Base-by-base conservation (phyloP, 495 filamentous ascomycete species). In the Neurospora sp. region DNA sequence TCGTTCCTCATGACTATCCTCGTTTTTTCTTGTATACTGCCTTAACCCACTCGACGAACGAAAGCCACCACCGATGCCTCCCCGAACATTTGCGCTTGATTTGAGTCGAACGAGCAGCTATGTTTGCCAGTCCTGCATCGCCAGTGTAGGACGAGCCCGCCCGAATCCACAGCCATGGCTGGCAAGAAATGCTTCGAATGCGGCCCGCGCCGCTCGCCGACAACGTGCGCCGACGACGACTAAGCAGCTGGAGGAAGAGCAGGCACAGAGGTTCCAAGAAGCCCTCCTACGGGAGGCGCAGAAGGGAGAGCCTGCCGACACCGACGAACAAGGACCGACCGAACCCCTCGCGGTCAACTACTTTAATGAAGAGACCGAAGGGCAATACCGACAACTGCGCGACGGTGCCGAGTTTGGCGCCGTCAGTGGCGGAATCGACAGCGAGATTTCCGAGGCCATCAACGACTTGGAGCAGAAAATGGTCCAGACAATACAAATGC, bases 381-480 rank as follows among this genome's bases (percentile, higher is more conserved):
- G 87, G 11, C 68, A 72, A 27, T 73, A 81, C 37, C 78, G 74
- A 35, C 78, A 73, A 16, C 69, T 85, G n/a, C 75, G 70, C 53
- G 71, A 80, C 70, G 70, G 77, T 38, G 76, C 81, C 8, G 81
- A 82, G 44, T 85, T 85, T 71, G 68, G 77, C 65, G 86, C 85
- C 16, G 78, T 78, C 27, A 69, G 75, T 71, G 86, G 87, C 35
- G 83, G 80, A 31, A 81, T 86, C 70, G 79, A 85, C 22, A 76
- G 81, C 72, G 81, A 82, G 37, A 70, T 80, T 18, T 73, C 73
- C 37, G 81, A 85, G 41, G 80, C 83, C 68, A 84, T 85, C 48
- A 77, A 81, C 70, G 74, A 85, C 73, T 75, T 91, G 40, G 87
- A 91, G 72, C 76, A 84, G 71, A 84, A 91, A 74, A 82, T 92